Conservation (phyloP, 805 yeast genomes). For the Wickerhamomyces kurtzmanii region DNA sequence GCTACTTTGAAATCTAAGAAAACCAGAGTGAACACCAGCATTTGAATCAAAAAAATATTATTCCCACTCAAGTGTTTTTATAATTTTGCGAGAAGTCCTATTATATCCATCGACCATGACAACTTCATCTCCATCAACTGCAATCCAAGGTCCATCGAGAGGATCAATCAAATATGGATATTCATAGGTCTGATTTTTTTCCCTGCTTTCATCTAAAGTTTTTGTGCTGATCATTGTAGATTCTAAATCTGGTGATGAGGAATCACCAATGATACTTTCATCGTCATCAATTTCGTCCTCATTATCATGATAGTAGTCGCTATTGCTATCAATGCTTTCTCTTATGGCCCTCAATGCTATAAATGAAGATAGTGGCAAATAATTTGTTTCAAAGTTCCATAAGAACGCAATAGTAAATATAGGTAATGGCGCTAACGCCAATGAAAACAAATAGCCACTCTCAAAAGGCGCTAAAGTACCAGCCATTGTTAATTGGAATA, state of each 20-base stretch:
- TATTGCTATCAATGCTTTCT: constrained; percentile 2
- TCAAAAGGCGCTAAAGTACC: constrained; percentile 77
- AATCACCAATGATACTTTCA: constrained; percentile 1
- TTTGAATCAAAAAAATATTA: too few relatives aligned
- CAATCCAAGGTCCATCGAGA: constrained; percentile 82
- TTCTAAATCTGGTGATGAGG: constrained; percentile 4
- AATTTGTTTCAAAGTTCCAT: constrained; percentile 77
- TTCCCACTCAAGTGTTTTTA: too few relatives aligned
- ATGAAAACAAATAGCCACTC: constrained; percentile 67
- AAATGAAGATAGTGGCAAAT: constrained; percentile 72
- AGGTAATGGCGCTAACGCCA: constrained; percentile 70
- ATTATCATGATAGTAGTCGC: constrained; percentile 1
- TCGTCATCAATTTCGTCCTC: constrained; percentile 3
- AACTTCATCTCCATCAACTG: constrained; percentile 20
- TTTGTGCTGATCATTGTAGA: too few relatives aligned
- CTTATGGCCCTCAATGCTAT: constrained; percentile 77
- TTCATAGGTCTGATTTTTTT: constrained; percentile 44
- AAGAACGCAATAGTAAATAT: constrained; percentile 51
- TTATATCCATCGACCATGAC: constrained; percentile 14
- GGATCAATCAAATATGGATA: constrained; percentile 66
- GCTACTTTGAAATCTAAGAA: too few relatives aligned
- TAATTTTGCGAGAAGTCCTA: too few relatives aligned
- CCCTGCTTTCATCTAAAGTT: constrained; percentile 18
- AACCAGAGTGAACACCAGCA: too few relatives aligned
- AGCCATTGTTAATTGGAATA: constrained; percentile 89